Conservation (phyloP, 345 rosid species). For the Rhodomyrtus tomentosa region DNA sequence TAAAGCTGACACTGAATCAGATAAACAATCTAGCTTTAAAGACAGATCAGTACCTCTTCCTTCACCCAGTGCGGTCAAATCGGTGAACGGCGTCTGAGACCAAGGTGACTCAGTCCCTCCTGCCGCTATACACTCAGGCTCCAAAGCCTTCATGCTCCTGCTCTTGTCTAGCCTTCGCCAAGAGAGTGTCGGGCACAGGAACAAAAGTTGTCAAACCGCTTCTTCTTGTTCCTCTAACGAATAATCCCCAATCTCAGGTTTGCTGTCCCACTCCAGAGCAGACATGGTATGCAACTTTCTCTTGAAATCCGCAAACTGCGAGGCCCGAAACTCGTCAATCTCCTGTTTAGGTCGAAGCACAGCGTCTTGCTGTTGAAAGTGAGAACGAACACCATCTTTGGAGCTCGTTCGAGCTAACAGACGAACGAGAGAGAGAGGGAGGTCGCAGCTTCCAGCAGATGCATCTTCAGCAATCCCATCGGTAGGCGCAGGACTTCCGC, state of each 20-base stretch:
- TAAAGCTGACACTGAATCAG: conserved; percentile 74
- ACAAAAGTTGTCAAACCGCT: conserved; percentile 89
- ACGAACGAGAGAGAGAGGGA: neutral
- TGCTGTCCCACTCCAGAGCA: conserved; percentile 76
- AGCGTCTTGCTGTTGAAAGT: conserved; percentile 36
- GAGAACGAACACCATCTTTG: conserved; percentile 46
- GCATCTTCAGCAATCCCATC: neutral
- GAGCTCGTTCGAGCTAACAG: neutral
- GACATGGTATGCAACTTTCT: conserved; percentile 62
- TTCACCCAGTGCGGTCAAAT: conserved; percentile 89
- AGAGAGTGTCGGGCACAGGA: conserved; percentile 74
- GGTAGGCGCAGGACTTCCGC: neutral
- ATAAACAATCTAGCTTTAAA: conserved; percentile 74
- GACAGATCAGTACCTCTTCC: conserved; percentile 94
- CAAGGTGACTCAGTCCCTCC: conserved; percentile 88
- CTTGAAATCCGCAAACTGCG: conserved; percentile 89
- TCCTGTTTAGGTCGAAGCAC: conserved; percentile 53
- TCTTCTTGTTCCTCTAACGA: conserved; percentile 79
- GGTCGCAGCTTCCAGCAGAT: neutral
- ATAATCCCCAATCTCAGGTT: conserved; percentile 87
- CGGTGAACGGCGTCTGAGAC: conserved; percentile 77
- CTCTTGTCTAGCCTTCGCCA: conserved; percentile 92
- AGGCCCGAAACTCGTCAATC: conserved; percentile 81
- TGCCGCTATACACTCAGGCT: conserved; percentile 71
- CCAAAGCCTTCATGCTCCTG: conserved; percentile 92